Conservation (phyloP, 768 basidiomycete species). For the Termitomyces sp. region DNA sequence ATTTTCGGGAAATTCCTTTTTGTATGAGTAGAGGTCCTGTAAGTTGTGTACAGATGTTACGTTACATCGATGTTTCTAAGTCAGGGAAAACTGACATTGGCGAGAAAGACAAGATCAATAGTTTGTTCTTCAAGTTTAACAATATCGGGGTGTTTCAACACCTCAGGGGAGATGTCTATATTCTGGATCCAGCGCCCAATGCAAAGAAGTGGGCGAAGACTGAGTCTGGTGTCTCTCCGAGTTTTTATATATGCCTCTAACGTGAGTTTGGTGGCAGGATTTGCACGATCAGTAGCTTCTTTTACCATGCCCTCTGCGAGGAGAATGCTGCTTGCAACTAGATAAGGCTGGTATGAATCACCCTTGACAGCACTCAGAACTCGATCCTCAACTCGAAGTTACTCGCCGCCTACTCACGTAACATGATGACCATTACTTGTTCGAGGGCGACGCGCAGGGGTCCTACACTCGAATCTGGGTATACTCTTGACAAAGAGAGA, state of each 20-base stretch:
- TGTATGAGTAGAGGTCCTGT: no score
- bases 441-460: background rate
- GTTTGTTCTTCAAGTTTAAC: background rate
- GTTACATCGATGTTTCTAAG: no score
- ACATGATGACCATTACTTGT: no score
- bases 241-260: conserved; percentile 6
- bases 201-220: conserved; percentile 2
- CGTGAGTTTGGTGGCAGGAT: background rate
- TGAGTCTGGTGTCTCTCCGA: conserved; percentile 3
- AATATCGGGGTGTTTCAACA: background rate
- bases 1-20: no score
- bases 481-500: conserved; percentile 4
- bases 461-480: conserved; percentile 1
- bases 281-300: conserved; percentile 7
- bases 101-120: background rate
- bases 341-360: background rate
- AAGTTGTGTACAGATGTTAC: no score
- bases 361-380: background rate
- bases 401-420: no score
- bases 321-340: conserved; percentile 1
- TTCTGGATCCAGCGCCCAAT: background rate
- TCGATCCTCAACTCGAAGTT: no score
- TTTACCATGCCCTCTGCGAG: conserved; percentile 4
- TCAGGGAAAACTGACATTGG: background rate
- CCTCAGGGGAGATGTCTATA: background rate